Evolutionary conservation across 192 early-diverging fungal species (phyloP), one percentile per base, ranked within the genome.

Genomic region (Coemansia sp.): DNA sequence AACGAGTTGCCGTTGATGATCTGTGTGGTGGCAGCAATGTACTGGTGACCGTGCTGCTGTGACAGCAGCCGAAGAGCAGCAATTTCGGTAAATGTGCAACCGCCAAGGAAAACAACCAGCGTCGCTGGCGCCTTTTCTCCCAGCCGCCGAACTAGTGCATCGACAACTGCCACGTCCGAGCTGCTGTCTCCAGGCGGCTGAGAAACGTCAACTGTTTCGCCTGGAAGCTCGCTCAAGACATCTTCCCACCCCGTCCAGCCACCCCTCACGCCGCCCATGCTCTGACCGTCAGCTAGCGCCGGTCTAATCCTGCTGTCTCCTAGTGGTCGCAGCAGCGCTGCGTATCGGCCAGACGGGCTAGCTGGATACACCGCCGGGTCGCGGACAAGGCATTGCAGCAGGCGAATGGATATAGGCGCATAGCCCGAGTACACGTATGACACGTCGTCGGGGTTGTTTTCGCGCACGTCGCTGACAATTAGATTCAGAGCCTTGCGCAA

Each of bases 381-480:
- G 34, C 67, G 76, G 26, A 83, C 68, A 12, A 91, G 86, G 42
- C 85, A 87, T 67, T 98, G 94, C 29, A 98, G 74, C 32, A 98
- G 80, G 32, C 97, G 87, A n/a, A 97, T 83, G 26, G 85, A 86
- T 24, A 95, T 63, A 4, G 97, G 97, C 10, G 94, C 97, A 74
- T 92, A 98, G 14, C 97, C 97, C 4, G 91, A 93, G 68, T 95
- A 95, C 14, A 97, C 93, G 65, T 94, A 98, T 0, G 90, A 85
- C 1, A 94, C 85, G 74, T 98, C 97, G 18, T 89, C 86, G 0
- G 93, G 92, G 18, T 88, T 83, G 26, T 86, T 85, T 56, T 94
- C 93, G 58, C 92, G 87, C 36, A 90, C 89, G 36, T 97, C 91
- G 63, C 94, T 91, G 18, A 92, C 89, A 56, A 94, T 86, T 48